Evolutionary conservation across 352 stramenopile genomes (phyloP).

Genomic region (Phytophthora macrochlamydospora): DNA sequence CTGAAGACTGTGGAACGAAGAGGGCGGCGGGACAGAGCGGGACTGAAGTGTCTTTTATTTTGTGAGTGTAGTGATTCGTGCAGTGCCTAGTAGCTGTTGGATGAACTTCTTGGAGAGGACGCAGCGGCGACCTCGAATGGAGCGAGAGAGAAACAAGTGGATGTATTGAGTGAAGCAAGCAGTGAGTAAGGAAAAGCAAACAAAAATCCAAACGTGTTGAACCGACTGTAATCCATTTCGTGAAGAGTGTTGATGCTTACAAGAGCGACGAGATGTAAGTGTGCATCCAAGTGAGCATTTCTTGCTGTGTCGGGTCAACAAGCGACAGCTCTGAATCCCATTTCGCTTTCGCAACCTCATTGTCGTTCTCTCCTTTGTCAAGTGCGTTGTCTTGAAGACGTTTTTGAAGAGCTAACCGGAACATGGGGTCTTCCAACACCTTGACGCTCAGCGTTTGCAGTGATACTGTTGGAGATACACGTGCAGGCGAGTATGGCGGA

Average conservation of each 20-base stretch:
- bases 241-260: constrained; percentile 11
- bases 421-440: constrained; percentile 46
- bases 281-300: constrained; percentile 30
- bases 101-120: constrained; percentile 40
- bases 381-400: constrained; percentile 15
- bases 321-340: constrained; percentile 4
- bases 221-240: constrained; percentile 12
- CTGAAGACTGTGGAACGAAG: constrained; percentile 27
- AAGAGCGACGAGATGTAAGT: constrained; percentile 29
- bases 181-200: constrained; percentile 31
- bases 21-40: constrained; percentile 13
- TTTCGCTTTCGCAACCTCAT: not conserved
- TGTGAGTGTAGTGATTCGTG: constrained; percentile 37
- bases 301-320: constrained; percentile 18
- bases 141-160: constrained; percentile 38
- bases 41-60: constrained; percentile 32
- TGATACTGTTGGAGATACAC: not conserved
- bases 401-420: constrained; percentile 43
- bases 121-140: constrained; percentile 16
- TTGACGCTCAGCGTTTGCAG: constrained; percentile 20
- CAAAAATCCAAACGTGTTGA: constrained; percentile 32
- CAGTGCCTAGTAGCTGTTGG: constrained; percentile 47
- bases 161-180: constrained; percentile 39
- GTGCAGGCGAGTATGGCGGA: constrained; percentile 32
- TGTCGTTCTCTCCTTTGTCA: not conserved